These are phyloP conservation scores for Talinum fruticosum DNA, from an alignment of 148 eudicot species.

Conservation along the genomic window DNA sequence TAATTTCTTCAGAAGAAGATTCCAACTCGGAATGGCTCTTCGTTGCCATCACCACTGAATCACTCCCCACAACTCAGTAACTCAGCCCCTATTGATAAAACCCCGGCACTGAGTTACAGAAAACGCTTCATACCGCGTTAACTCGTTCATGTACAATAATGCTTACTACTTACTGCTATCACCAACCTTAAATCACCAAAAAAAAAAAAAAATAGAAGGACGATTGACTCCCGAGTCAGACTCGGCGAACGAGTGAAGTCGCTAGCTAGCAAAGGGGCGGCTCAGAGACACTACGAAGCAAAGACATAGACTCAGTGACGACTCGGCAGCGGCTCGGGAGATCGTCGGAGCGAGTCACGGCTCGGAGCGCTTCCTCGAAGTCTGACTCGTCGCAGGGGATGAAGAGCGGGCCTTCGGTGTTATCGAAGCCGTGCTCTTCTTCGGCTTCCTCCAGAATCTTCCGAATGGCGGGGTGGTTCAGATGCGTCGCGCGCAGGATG, in stretches of 20 bases:
- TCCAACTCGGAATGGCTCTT: background rate
- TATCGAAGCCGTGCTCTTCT: slow-evolving; percentile 53
- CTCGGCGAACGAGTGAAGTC: background rate
- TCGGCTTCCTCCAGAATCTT: slow-evolving; percentile 38
- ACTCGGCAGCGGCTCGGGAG: slow-evolving; percentile 15
- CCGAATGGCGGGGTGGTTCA: slow-evolving; percentile 52
- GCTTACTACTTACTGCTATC: too few relatives aligned
- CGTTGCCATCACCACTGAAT: slow-evolving; percentile 5
- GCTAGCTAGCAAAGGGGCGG: slow-evolving; percentile 19
- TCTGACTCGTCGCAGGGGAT: slow-evolving; percentile 56
- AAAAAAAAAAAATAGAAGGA: background rate
- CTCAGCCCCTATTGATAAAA: background rate
- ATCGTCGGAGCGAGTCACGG: slow-evolving; percentile 22
- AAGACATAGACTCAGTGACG: slow-evolving; percentile 7
- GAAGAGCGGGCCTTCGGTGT: slow-evolving; percentile 40
- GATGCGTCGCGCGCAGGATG: slow-evolving; percentile 40
- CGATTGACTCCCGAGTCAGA: slow-evolving; percentile 1
- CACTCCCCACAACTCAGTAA: background rate
- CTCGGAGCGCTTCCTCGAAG: slow-evolving; percentile 41
- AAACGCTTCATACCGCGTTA: background rate
- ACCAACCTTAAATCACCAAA: background rate
- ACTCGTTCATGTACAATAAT: background rate
- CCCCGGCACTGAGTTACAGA: background rate
- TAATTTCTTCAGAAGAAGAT: too few relatives aligned
- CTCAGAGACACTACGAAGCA: slow-evolving; percentile 18